These are phyloP conservation scores for Eucalyptus pumila DNA, from an alignment of 345 rosid species.

Conservation along the genomic window DNA sequence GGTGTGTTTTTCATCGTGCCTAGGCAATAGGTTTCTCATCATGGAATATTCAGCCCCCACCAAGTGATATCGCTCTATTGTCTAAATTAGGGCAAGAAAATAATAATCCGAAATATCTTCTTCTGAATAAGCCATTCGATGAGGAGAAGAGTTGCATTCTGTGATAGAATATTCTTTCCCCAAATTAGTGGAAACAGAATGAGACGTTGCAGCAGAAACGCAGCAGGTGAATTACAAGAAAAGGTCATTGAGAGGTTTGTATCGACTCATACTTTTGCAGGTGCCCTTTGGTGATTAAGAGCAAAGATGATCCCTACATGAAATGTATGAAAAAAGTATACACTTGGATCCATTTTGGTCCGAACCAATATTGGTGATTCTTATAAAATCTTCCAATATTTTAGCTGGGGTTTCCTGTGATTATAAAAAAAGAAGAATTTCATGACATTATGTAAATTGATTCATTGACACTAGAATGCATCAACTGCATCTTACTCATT, in stretches of 20 bases:
- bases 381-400: background rate
- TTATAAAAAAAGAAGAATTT: background rate
- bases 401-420: background rate
- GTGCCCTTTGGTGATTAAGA: background rate
- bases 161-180: background rate
- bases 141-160: background rate
- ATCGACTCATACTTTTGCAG: background rate
- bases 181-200: background rate
- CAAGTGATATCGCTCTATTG: background rate
- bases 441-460: background rate
- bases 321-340: background rate
- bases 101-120: background rate
- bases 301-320: background rate
- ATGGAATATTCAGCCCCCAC: background rate
- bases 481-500: background rate
- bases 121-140: background rate
- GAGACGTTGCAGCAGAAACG: background rate
- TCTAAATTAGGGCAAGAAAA: background rate
- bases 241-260: background rate
- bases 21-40: background rate
- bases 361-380: background rate
- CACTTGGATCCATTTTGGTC: background rate
- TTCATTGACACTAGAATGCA: background rate
- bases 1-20: background rate
- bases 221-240: background rate